These are phyloP conservation scores for Novymonas esmeraldas DNA, from an alignment of 208 protist species.

Conservation along the genomic window DNA sequence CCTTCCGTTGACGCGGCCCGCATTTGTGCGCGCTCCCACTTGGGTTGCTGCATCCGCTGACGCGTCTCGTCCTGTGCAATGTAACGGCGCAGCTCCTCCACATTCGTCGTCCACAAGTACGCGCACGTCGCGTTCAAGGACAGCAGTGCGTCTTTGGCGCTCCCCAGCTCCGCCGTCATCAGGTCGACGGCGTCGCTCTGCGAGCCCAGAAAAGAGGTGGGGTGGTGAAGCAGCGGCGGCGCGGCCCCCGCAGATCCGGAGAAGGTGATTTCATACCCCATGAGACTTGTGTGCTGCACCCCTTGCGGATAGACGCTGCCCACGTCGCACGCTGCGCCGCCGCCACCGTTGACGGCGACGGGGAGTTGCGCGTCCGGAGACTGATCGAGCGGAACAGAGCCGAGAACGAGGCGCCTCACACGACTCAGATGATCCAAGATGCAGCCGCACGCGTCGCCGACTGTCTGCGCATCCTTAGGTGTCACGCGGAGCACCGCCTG, in stretches of 20 bases:
- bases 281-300: constrained; percentile 5
- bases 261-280: constrained; percentile 21
- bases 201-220: constrained; percentile 35
- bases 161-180: constrained; percentile 29
- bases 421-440: constrained; percentile 24
- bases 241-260: constrained; percentile 23
- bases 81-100: constrained; percentile 38
- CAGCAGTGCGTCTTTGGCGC: constrained; percentile 37
- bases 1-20: constrained; percentile 7
- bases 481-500: constrained; percentile 16
- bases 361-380: constrained; percentile 2
- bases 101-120: constrained; percentile 57
- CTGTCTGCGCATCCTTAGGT: constrained; percentile 20
- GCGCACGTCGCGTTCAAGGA: constrained; percentile 38
- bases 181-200: constrained; percentile 34
- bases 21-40: constrained; percentile 37
- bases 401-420: constrained; percentile 32
- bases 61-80: constrained; percentile 30
- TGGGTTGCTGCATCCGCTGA: constrained; percentile 20
- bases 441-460: constrained; percentile 28
- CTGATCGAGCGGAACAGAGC: constrained; percentile 21
- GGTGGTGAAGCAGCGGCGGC: constrained; percentile 32
- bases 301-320: constrained; percentile 35
- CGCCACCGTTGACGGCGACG: constrained; percentile 4
- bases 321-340: constrained; percentile 12